Percentiles rank a stretch among this genome's conserved stretches.
Conservation (phyloP, 1,284 basidiomycete genomes). For the Austroboletus niveus region DNA sequence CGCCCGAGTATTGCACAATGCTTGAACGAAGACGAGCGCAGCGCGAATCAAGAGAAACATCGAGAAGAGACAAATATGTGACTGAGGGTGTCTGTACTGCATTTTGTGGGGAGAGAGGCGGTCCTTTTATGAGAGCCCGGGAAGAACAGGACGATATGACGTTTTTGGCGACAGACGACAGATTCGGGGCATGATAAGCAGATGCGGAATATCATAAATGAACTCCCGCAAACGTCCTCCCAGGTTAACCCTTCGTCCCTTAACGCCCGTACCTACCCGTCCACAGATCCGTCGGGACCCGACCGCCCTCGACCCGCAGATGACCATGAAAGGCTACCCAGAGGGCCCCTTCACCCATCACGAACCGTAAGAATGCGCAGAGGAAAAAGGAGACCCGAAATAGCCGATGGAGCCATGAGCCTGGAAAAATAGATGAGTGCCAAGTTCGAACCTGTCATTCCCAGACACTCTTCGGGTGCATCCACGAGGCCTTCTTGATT, state of each 20-base stretch:
- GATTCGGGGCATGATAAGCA: conserved; percentile 3
- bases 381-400: background rate
- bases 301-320: background rate
- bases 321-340: background rate
- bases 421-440: background rate
- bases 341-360: background rate
- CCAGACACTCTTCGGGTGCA: background rate
- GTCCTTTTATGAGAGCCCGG: conserved; percentile 16
- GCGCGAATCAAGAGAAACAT: conserved; percentile 47
- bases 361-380: background rate
- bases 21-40: conserved; percentile 47
- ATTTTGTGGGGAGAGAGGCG: background rate
- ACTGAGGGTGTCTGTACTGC: background rate
- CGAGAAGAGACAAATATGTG: background rate
- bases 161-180: conserved; percentile 5
- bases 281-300: conserved; percentile 4
- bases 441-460: background rate
- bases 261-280: conserved; percentile 3
- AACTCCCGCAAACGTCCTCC: background rate
- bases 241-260: background rate
- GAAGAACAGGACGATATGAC: background rate
- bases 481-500: conserved; percentile 1
- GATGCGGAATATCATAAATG: background rate
- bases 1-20: conserved; percentile 51
- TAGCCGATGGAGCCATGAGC: background rate